Conservation (phyloP, 148 eudicot species). For the Persicaria tinctoria region DNA sequence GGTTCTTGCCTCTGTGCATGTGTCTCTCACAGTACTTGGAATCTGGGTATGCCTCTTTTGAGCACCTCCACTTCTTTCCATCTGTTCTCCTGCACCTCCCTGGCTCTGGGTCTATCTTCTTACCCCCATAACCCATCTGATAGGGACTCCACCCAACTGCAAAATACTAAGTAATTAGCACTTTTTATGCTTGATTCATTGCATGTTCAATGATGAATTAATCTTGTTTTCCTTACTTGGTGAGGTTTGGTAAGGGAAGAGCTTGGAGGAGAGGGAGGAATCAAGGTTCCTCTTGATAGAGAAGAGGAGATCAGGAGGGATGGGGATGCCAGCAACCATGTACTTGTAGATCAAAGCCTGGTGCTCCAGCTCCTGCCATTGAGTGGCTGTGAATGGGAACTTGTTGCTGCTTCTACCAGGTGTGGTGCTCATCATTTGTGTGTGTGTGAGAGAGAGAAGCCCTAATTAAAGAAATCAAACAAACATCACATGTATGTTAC, state of each 20-base stretch:
- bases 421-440: not conserved
- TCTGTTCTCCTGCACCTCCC: conserved; percentile 97
- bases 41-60: conserved; percentile 93
- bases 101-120: conserved; percentile 96
- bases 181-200: too few relatives aligned
- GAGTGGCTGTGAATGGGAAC: conserved; percentile 79
- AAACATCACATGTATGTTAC: not conserved
- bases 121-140: conserved; percentile 89
- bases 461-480: not conserved
- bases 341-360: conserved; percentile 88
- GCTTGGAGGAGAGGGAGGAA: conserved; percentile 51
- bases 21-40: conserved; percentile 97
- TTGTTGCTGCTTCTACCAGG: conserved; percentile 20
- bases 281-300: conserved; percentile 59
- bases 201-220: too few relatives aligned
- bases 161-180: not conserved
- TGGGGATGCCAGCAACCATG: conserved; percentile 85
- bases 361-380: conserved; percentile 92
- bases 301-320: conserved; percentile 88
- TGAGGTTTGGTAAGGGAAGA: conserved; percentile 59
- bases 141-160: conserved; percentile 85
- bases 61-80: conserved; percentile 98
- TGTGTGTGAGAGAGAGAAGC: not conserved
- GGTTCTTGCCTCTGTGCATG: conserved; percentile 99
- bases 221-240: conserved; percentile 30